These are phyloP conservation scores for Solanum rostratum DNA, from an alignment of 257 asterid genomes.

Conservation along the genomic window DNA sequence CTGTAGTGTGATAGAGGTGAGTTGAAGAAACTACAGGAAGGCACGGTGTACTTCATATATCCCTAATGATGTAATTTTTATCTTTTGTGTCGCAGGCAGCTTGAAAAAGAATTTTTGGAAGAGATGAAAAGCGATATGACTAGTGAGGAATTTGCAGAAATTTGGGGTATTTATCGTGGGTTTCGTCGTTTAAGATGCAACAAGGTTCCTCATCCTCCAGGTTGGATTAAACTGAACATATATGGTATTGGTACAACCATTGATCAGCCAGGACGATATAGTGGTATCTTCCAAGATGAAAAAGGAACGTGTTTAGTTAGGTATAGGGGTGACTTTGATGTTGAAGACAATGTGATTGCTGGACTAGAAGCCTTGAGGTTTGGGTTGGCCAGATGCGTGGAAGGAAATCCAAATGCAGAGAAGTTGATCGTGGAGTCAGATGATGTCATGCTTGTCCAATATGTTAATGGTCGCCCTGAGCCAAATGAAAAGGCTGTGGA, in stretches of 20 bases:
- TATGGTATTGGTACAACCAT: background rate
- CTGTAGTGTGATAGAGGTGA: background rate
- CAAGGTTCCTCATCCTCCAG: background rate
- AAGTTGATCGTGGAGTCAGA: constrained; percentile 3
- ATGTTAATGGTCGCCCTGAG: background rate
- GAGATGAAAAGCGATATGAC: background rate
- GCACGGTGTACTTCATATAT: background rate
- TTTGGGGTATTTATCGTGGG: background rate
- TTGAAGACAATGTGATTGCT: background rate
- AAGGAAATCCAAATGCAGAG: background rate
- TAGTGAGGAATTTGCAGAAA: too few species aligned
- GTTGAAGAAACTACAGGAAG: background rate
- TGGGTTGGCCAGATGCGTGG: background rate
- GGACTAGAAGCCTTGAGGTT: background rate
- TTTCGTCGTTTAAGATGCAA: background rate
- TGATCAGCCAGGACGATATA: background rate
- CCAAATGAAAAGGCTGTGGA: background rate
- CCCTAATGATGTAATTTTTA: background rate
- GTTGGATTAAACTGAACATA: background rate
- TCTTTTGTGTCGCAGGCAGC: background rate
- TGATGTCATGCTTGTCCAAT: constrained; percentile 2
- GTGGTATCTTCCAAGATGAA: background rate
- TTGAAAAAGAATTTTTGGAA: background rate
- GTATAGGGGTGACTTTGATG: background rate
- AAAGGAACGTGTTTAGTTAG: background rate